Conservation (phyloP, 129 eudicot species). For the Flaveria brownii region DNA sequence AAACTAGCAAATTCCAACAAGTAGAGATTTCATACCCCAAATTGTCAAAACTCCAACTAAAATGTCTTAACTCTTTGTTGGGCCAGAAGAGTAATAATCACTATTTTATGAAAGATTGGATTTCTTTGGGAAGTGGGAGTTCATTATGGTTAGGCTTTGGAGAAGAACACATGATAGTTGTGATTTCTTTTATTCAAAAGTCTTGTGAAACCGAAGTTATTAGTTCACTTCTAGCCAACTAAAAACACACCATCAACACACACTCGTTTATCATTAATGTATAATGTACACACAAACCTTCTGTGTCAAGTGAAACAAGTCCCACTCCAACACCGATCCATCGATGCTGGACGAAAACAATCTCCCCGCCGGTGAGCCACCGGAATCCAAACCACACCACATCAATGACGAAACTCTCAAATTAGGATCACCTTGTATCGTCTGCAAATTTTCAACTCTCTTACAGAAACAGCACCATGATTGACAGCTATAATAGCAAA, state of each 20-base stretch:
- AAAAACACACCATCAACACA: neutral
- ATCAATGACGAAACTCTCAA: conserved; percentile 71
- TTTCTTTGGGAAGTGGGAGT: neutral
- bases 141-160: neutral
- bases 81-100: neutral
- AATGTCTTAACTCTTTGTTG: neutral
- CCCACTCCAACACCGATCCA: conserved; percentile 92
- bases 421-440: conserved; percentile 71
- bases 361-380: conserved; percentile 43
- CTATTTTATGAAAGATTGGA: neutral
- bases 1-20: neutral
- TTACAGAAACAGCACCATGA: too few species aligned
- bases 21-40: neutral
- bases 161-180: neutral
- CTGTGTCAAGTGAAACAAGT: conserved; percentile 60
- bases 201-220: neutral
- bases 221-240: neutral
- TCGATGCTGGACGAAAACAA: conserved; percentile 86
- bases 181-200: neutral
- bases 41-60: neutral
- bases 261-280: neutral
- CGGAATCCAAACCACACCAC: conserved; percentile 68
- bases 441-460: conserved; percentile 20
- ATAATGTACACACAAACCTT: conserved; percentile 40
- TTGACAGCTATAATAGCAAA: neutral